Evolutionary conservation across 495 filamentous ascomycete species (phyloP).

Genomic region (Thozetella sp.): DNA sequence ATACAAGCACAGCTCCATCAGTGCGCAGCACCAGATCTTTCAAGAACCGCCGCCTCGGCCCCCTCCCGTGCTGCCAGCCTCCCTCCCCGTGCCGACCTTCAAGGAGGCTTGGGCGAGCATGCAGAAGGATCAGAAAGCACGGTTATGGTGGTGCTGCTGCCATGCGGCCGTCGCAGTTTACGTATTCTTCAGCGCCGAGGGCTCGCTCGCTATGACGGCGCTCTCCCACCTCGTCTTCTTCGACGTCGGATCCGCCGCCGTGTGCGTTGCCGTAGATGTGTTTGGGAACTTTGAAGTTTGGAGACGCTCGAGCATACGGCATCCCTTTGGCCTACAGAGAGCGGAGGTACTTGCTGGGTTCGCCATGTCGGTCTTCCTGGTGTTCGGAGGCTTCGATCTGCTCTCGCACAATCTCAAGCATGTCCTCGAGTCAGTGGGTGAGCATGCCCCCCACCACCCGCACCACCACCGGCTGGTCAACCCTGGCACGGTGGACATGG

Average conservation of each 20-base stretch:
- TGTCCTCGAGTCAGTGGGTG: constrained; percentile 63
- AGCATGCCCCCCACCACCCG: constrained; percentile 66
- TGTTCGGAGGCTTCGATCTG: constrained; percentile 96
- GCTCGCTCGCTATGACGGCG: constrained; percentile 90
- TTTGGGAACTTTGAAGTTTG: constrained; percentile 96
- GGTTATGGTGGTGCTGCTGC: constrained; percentile 87
- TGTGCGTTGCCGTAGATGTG: constrained; percentile 94
- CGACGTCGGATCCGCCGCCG: constrained; percentile 86
- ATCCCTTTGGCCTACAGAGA: constrained; percentile 90
- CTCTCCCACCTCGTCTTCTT: constrained; percentile 93
- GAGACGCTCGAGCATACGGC: constrained; percentile 88
- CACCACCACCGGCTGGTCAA: constrained; percentile 63
- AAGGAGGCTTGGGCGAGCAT: constrained; percentile 83
- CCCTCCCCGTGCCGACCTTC: constrained; percentile 88
- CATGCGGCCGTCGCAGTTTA: constrained; percentile 80
- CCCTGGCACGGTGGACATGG: constrained; percentile 75
- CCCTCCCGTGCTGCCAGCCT: constrained; percentile 88
- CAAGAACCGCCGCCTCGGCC: constrained; percentile 89
- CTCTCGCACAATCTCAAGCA: constrained; percentile 93
- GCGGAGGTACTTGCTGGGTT: constrained; percentile 96
- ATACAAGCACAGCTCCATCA: constrained; percentile 96
- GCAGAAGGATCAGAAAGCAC: constrained; percentile 80
- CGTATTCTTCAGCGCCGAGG: constrained; percentile 81
- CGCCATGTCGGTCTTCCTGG: constrained; percentile 89
- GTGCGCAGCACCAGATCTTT: constrained; percentile 86